Evolutionary conservation across 352 stramenopile genomes (phyloP).

Genomic region (Pythium folliculosum): DNA sequence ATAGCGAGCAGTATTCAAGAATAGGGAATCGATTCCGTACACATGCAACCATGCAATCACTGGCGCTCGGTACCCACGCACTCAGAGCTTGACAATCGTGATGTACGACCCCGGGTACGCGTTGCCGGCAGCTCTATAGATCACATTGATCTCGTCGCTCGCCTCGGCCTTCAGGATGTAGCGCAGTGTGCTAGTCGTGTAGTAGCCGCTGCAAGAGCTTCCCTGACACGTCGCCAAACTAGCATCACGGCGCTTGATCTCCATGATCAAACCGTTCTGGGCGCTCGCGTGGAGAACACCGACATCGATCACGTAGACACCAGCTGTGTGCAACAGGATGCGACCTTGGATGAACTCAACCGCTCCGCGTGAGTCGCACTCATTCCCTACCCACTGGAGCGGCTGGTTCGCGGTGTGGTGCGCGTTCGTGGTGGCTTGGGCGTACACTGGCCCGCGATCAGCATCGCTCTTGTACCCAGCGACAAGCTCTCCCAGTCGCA

Average conservation of each 20-base stretch:
- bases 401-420: neutral
- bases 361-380: neutral
- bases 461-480: neutral
- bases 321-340: neutral
- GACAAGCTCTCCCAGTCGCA: neutral
- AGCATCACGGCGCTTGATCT: neutral
- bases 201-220: neutral
- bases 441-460: neutral
- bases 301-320: slow-evolving; percentile 2
- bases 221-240: neutral
- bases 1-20: no score
- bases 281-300: neutral
- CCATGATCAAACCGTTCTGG: neutral
- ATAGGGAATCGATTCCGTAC: no score
- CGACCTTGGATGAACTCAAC: neutral
- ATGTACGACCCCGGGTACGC: slow-evolving; percentile 12
- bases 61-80: no score
- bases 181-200: slow-evolving; percentile 1
- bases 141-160: neutral
- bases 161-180: slow-evolving; percentile 1
- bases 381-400: neutral
- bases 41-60: no score
- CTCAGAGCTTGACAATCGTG: slow-evolving; percentile 11
- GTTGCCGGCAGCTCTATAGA: neutral
- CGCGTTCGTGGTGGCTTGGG: neutral